phyloP scores from a whole-genome alignment of 257 asterid species.

The Solanum chaucha region DNA sequence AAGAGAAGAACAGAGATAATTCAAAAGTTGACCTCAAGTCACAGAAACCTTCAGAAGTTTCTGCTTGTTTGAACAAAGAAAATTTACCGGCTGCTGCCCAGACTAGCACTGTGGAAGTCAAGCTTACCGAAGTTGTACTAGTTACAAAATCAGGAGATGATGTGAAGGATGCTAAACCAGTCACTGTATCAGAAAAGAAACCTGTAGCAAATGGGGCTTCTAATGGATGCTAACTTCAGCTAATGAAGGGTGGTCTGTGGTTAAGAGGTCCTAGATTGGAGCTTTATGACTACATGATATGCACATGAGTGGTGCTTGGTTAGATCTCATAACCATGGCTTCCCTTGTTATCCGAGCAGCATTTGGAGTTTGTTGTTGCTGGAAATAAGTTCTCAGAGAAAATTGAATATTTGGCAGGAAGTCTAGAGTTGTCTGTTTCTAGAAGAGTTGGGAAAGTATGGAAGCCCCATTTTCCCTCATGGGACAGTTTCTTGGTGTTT shows the following conservation, averaged over 20 bases:
- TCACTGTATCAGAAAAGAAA: constrained; percentile 23
- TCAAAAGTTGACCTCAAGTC: constrained; percentile 14
- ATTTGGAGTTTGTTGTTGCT: not conserved
- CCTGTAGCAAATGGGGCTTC: constrained; percentile 26
- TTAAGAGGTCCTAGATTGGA: not conserved
- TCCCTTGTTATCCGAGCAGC: not conserved
- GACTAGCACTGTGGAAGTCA: constrained; percentile 8
- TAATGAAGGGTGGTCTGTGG: constrained; percentile 9
- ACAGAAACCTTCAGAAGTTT: constrained; percentile 13
- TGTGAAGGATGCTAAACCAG: constrained; percentile 1
- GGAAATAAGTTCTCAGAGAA: not conserved
- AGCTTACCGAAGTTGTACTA: not conserved
- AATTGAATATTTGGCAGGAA: not conserved
- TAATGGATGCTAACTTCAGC: constrained; percentile 32
- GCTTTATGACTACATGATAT: not conserved
- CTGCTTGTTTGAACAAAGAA: constrained; percentile 7
- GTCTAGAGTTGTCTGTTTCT: not conserved
- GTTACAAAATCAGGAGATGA: constrained; percentile 10
- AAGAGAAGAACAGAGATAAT: constrained; percentile 18
- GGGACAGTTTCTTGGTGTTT: constrained; percentile 14
- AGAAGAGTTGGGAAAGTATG: not conserved
- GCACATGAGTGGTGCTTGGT: not conserved
- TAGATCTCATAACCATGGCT: not conserved
- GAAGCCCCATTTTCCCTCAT: constrained; percentile 17
- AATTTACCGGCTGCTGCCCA: not conserved